Percentiles rank a stretch among this genome's conserved stretches.
phyloP scores from a whole-genome alignment of 1,284 basidiomycete genomes.

The Rhodotorula sp. region DNA sequence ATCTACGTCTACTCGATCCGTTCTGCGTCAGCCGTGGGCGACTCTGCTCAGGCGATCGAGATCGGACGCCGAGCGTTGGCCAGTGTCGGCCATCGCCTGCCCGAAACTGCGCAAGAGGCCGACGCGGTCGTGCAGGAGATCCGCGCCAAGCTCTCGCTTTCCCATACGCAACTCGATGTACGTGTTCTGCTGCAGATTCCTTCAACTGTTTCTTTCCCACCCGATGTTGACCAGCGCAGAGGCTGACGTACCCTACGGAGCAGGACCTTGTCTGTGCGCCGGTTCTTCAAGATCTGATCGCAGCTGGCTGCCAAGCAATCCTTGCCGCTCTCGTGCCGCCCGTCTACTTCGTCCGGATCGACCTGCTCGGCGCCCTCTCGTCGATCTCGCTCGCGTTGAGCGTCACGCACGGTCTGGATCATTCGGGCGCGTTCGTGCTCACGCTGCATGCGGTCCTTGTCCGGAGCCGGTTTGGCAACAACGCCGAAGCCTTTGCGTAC shows the following conservation, averaged over 20 bases:
- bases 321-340: slow-evolving; percentile 36
- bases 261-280: slow-evolving; percentile 9
- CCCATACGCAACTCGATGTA: slow-evolving; percentile 10
- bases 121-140: slow-evolving; percentile 1
- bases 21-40: slow-evolving; percentile 31
- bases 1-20: slow-evolving; percentile 58
- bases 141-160: slow-evolving; percentile 10
- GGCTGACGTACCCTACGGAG: not conserved
- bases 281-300: slow-evolving; percentile 10
- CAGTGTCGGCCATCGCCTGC: slow-evolving; percentile 22
- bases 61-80: slow-evolving; percentile 31
- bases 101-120: slow-evolving; percentile 11
- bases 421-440: slow-evolving; percentile 32
- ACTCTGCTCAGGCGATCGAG: slow-evolving; percentile 24
- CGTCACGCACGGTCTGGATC: slow-evolving; percentile 27
- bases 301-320: slow-evolving; percentile 24
- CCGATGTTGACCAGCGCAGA: too few species aligned
- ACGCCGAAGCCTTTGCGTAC: slow-evolving; percentile 15
- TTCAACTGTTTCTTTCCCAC: too few species aligned
- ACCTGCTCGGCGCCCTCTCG: slow-evolving; percentile 33
- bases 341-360: slow-evolving; percentile 38
- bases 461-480: slow-evolving; percentile 12
- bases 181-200: not conserved
- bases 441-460: slow-evolving; percentile 36
- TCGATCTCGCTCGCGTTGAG: slow-evolving; percentile 22